Evolutionary conservation across 139 green algal genomes (phyloP).

Genomic region (Zygnema cylindricum): DNA sequence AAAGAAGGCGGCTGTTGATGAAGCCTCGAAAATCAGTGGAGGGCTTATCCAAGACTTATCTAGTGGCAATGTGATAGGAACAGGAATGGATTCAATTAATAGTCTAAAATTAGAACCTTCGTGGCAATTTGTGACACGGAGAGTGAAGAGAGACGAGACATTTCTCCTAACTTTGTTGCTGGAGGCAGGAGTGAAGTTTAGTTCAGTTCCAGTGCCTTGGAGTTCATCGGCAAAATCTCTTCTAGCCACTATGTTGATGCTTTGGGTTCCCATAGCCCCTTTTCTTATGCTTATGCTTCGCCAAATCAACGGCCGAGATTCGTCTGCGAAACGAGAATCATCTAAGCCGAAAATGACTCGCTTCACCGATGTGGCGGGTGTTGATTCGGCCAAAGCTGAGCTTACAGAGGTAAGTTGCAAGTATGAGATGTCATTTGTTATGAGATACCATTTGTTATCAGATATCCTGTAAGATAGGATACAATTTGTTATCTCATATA

Average conservation of each 20-base stretch:
- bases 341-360: background rate
- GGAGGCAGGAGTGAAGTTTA: background rate
- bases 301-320: background rate
- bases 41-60: background rate
- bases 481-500: too few species aligned
- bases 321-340: background rate
- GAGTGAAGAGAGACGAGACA: constrained; percentile 24
- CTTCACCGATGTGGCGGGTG: constrained; percentile 76
- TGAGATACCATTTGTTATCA: too few species aligned
- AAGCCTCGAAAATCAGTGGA: background rate
- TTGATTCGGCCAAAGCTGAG: constrained; percentile 87
- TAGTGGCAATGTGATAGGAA: too few species aligned
- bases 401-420: constrained; percentile 69
- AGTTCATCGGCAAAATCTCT: background rate
- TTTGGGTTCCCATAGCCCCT: constrained; percentile 52
- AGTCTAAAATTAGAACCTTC: background rate
- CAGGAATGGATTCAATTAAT: background rate
- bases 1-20: background rate
- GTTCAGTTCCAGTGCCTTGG: constrained; percentile 18
- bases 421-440: too few species aligned
- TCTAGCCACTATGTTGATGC: constrained; percentile 16
- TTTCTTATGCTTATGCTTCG: constrained; percentile 38
- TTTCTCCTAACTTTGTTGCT: constrained; percentile 40
- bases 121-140: constrained; percentile 16
- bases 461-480: too few species aligned